Evolutionary conservation across 2,329 filamentous ascomycete species (phyloP).

Genomic region (Colletotrichum sansevieriae): DNA sequence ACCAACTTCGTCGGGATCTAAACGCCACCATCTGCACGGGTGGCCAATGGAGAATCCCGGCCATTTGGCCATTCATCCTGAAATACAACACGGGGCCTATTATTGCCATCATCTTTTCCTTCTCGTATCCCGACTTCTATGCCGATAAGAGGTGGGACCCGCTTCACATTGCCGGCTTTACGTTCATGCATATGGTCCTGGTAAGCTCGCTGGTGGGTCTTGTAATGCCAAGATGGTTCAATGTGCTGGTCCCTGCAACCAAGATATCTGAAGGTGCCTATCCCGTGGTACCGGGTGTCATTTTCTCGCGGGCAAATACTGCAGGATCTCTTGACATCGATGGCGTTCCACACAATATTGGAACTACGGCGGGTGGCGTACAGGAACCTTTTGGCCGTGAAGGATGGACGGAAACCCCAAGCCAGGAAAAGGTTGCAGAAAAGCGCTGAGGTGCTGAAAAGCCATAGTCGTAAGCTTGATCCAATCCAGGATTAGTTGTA

Average conservation of each 20-base stretch:
- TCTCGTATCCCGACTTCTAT: conserved; percentile 43
- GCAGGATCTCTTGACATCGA: conserved; percentile 14
- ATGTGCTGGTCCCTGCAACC: conserved; percentile 36
- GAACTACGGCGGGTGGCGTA: no score
- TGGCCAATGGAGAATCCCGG: conserved; percentile 40
- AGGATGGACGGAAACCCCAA: no score
- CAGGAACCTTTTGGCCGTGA: no score
- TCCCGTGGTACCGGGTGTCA: conserved; percentile 21
- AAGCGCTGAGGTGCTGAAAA: no score
- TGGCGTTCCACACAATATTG: conserved; percentile 8
- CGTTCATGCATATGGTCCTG: conserved; percentile 39
- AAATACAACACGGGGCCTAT: conserved; percentile 44
- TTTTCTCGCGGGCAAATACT: conserved; percentile 35
- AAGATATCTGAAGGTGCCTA: conserved; percentile 19
- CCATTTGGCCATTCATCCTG: conserved; percentile 41
- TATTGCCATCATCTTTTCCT: conserved; percentile 42
- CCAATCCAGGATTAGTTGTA: no score
- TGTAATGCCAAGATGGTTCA: conserved; percentile 42
- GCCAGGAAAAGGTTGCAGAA: conserved; percentile 4
- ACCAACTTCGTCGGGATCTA: conserved; percentile 33
- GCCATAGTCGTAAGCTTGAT: no score
- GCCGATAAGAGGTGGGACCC: conserved; percentile 39
- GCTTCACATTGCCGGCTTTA: conserved; percentile 42
- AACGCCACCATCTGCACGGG: conserved; percentile 28
- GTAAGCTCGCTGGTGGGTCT: conserved; percentile 34